phyloP scores from a whole-genome alignment of 176 grass and related monocot genomes.

The Saccharum spontaneum region DNA sequence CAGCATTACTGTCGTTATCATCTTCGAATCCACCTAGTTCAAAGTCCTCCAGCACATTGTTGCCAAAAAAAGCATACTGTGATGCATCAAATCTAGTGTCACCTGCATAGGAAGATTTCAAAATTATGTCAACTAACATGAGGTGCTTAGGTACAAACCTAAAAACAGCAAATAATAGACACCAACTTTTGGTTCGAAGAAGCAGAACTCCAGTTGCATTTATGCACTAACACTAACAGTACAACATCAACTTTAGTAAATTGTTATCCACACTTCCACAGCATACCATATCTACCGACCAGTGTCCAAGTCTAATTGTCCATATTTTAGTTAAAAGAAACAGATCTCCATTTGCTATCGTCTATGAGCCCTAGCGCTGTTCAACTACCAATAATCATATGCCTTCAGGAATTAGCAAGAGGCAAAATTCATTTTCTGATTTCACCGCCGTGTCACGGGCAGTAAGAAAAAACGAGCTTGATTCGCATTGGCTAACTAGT shows the following conservation, averaged over 20 bases:
- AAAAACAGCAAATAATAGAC: background rate
- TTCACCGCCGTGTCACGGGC: background rate
- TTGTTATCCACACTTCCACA: background rate
- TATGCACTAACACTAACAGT: background rate
- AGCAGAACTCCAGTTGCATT: background rate
- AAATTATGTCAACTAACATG: background rate
- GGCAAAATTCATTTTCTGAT: background rate
- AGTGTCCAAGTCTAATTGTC: background rate
- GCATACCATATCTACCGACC: background rate
- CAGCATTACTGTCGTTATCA: conserved; percentile 33
- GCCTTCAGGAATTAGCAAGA: background rate
- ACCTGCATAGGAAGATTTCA: conserved; percentile 24
- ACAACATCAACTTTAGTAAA: background rate
- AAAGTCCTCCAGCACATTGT: conserved; percentile 45
- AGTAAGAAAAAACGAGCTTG: background rate
- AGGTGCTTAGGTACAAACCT: background rate
- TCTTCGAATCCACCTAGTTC: conserved; percentile 58
- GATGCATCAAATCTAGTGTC: conserved; percentile 54
- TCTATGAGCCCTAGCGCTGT: background rate
- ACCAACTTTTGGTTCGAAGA: background rate
- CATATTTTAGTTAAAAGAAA: background rate
- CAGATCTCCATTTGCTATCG: background rate
- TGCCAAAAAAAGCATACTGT: conserved; percentile 58
- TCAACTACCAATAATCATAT: background rate
- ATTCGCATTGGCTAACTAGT: background rate